phyloP scores from a whole-genome alignment of 1,139 yeast genomes.

The Yamadazyma blattariae region DNA sequence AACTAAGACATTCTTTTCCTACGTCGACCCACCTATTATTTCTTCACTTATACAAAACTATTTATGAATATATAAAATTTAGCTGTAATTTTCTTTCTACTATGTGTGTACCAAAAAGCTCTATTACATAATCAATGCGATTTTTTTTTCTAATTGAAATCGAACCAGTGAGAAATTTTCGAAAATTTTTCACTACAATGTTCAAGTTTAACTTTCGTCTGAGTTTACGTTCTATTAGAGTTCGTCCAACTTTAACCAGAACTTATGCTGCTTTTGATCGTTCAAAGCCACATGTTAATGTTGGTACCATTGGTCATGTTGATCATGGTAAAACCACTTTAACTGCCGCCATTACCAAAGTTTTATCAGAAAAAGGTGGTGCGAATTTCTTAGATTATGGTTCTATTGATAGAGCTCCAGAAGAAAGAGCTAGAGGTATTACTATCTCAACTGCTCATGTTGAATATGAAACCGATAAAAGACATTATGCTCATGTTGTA shows the following conservation, averaged over 20 bases:
- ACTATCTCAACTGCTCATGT: slow-evolving; percentile 97
- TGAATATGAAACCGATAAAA: slow-evolving; percentile 87
- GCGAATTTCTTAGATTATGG: slow-evolving; percentile 91
- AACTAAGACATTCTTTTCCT: no score
- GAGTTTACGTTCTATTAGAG: slow-evolving; percentile 12
- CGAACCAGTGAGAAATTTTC: neutral
- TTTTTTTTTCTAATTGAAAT: no score
- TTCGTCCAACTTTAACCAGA: slow-evolving; percentile 34
- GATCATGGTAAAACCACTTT: slow-evolving; percentile 98
- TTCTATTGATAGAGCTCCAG: slow-evolving; percentile 97
- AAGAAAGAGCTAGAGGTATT: slow-evolving; percentile 99
- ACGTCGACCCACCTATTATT: no score
- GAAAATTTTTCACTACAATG: slow-evolving; percentile 6
- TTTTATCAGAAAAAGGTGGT: slow-evolving; percentile 83
- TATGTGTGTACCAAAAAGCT: no score
- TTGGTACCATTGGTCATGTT: slow-evolving; percentile 92
- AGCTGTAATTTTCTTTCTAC: no score
- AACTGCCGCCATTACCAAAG: slow-evolving; percentile 98
- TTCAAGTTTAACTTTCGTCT: slow-evolving; percentile 21
- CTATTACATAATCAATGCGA: no score
- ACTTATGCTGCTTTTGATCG: slow-evolving; percentile 75
- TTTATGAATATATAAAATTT: no score
- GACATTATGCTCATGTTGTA: slow-evolving; percentile 89
- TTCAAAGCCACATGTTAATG: slow-evolving; percentile 92
- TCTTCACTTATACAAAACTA: no score